These are phyloP conservation scores for Pyronema omphalodes DNA, from an alignment of 495 filamentous ascomycete genomes.

Conservation along the genomic window DNA sequence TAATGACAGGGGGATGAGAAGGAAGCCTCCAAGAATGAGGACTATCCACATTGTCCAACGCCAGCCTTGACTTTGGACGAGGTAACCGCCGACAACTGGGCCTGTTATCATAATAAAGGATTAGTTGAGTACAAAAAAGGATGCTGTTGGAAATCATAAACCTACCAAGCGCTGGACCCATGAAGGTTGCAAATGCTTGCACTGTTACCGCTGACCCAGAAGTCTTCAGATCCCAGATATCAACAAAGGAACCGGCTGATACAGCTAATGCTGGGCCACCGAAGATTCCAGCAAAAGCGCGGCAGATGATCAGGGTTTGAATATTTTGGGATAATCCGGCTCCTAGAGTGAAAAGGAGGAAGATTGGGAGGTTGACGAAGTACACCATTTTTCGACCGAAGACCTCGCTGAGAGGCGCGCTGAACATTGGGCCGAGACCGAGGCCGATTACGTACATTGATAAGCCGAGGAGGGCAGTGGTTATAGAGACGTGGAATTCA, in stretches of 20 bases:
- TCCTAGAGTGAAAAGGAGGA: constrained; percentile 53
- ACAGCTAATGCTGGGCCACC: constrained; percentile 30
- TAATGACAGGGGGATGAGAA: constrained; percentile 47
- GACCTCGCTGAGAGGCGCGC: constrained; percentile 48
- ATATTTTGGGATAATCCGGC: constrained; percentile 44
- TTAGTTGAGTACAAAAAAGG: not conserved
- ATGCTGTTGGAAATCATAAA: not conserved
- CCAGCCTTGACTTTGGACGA: constrained; percentile 48
- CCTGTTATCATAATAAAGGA: constrained; percentile 26
- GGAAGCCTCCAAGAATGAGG: constrained; percentile 49
- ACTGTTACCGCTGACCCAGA: constrained; percentile 22
- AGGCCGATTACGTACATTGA: constrained; percentile 63
- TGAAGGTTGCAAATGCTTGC: constrained; percentile 24
- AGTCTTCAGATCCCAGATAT: constrained; percentile 23
- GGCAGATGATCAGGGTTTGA: constrained; percentile 47
- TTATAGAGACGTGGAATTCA: constrained; percentile 40
- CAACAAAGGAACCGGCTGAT: constrained; percentile 24
- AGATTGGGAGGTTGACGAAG: constrained; percentile 39
- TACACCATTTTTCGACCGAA: constrained; percentile 58
- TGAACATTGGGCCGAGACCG: constrained; percentile 46
- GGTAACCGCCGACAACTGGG: constrained; percentile 62
- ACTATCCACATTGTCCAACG: constrained; percentile 68
- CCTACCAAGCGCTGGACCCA: constrained; percentile 21
- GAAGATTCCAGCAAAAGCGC: constrained; percentile 65
- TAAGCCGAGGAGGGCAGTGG: constrained; percentile 46